These are phyloP conservation scores for Lepidium aucheri DNA, from an alignment of 345 rosid species.

Conservation along the genomic window DNA sequence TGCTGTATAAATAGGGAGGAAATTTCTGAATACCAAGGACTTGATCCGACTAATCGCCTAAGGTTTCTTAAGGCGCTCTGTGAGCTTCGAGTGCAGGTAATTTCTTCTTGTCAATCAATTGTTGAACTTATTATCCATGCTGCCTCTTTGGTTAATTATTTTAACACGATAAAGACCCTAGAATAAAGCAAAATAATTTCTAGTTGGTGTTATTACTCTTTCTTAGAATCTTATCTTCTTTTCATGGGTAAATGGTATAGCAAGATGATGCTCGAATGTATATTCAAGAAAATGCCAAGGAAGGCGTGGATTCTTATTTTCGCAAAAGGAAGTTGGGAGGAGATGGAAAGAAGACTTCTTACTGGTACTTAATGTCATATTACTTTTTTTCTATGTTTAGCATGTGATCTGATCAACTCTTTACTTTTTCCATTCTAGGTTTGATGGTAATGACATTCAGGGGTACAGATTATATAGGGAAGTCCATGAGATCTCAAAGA, in stretches of 20 bases:
- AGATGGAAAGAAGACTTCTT: slow-evolving; percentile 53
- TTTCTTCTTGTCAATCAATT: neutral
- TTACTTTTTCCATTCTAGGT: slow-evolving; percentile 33
- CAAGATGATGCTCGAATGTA: slow-evolving; percentile 58
- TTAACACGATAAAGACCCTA: too few species aligned
- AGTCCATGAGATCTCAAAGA: slow-evolving; percentile 25
- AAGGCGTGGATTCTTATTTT: slow-evolving; percentile 42
- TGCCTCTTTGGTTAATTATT: neutral
- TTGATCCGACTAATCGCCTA: slow-evolving; percentile 52
- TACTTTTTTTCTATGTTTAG: slow-evolving; percentile 3
- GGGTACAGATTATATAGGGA: slow-evolving; percentile 81
- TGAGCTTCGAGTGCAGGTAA: slow-evolving; percentile 77
- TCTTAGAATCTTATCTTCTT: neutral
- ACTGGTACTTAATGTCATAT: slow-evolving; percentile 46
- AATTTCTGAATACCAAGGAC: slow-evolving; percentile 48
- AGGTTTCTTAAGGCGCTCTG: slow-evolving; percentile 70
- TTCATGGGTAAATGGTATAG: slow-evolving; percentile 32
- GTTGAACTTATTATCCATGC: neutral
- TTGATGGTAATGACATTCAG: slow-evolving; percentile 53
- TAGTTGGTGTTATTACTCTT: slow-evolving; percentile 2
- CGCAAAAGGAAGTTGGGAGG: slow-evolving; percentile 63
- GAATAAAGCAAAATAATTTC: neutral
- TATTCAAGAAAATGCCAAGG: slow-evolving; percentile 45
- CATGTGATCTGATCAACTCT: slow-evolving; percentile 14
- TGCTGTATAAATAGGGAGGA: slow-evolving; percentile 50